Evolutionary conservation across 768 basidiomycete genomes (phyloP).

Genomic region (Phlebiopsis gigantea): DNA sequence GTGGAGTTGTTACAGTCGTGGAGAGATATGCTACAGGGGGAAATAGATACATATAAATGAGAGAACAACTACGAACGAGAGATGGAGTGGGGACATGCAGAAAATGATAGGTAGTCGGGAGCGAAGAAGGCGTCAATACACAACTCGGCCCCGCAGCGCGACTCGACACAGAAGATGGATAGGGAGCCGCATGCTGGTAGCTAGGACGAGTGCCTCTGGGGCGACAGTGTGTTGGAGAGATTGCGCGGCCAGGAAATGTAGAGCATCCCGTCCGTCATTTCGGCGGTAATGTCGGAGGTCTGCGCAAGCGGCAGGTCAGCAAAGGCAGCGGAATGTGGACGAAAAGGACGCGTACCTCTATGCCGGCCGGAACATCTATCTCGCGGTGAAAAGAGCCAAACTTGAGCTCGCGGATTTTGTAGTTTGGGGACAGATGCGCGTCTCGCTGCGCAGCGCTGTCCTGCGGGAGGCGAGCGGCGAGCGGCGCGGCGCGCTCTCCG

Average conservation of each 20-base stretch:
- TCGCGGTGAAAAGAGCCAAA: constrained; percentile 35
- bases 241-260: constrained; percentile 34
- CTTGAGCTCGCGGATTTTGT: constrained; percentile 31
- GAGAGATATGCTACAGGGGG: neutral
- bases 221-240: neutral
- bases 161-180: neutral
- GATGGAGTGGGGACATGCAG: neutral
- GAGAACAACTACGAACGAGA: neutral
- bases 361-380: constrained; percentile 31
- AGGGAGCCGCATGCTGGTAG: neutral
- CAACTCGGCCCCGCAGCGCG: neutral
- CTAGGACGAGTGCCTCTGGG: neutral
- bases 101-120: neutral
- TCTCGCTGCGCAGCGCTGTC: constrained; percentile 7
- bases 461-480: constrained; percentile 6
- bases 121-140: neutral
- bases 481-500: constrained; percentile 26
- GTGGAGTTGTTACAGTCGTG: neutral
- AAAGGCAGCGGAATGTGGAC: constrained; percentile 3
- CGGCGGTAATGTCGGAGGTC: constrained; percentile 34
- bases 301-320: constrained; percentile 8
- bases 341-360: constrained; percentile 25
- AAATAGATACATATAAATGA: neutral
- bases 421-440: too few relatives aligned
- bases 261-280: constrained; percentile 34